phyloP scores from a whole-genome alignment of 331 rosid genomes.

The Phaseolus coccineus region DNA sequence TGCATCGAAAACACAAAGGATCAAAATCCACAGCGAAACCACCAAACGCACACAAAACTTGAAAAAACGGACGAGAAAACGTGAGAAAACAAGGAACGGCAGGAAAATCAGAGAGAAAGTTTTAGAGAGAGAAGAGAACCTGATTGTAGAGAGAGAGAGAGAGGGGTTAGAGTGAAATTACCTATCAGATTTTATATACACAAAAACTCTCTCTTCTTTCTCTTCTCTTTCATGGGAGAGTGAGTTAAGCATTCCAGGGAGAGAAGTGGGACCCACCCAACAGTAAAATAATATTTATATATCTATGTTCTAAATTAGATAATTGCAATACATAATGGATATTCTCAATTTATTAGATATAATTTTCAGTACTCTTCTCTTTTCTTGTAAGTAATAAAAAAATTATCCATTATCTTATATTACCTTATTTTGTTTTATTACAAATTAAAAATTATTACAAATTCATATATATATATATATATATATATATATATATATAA shows the following conservation, averaged over 20 bases:
- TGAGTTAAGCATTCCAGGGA: constrained; percentile 9
- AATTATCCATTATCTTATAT: no score
- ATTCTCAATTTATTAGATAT: no score
- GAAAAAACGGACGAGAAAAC: constrained; percentile 3
- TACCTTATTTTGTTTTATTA: no score
- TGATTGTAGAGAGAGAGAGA: constrained; percentile 42
- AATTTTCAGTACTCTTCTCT: no score
- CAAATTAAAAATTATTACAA: no score
- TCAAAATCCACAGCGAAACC: constrained; percentile 19
- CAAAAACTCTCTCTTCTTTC: constrained; percentile 16
- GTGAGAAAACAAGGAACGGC: not conserved
- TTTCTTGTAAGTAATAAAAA: no score
- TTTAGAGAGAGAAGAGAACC: constrained; percentile 45
- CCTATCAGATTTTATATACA: constrained; percentile 40
- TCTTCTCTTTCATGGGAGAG: constrained; percentile 32
- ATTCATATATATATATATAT: no score
- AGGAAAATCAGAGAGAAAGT: not conserved
- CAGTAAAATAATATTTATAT: not conserved
- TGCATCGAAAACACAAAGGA: constrained; percentile 12
- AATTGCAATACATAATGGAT: no score
- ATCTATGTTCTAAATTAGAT: no score
- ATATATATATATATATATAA: no score
- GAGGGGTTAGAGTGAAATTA: constrained; percentile 43
- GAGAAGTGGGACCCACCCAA: constrained; percentile 49
- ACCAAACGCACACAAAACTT: constrained; percentile 19